Evolutionary conservation across 2,329 filamentous ascomycete genomes (phyloP), one percentile per base, ranked within the genome.

Genomic region (Trichoderma sp.): DNA sequence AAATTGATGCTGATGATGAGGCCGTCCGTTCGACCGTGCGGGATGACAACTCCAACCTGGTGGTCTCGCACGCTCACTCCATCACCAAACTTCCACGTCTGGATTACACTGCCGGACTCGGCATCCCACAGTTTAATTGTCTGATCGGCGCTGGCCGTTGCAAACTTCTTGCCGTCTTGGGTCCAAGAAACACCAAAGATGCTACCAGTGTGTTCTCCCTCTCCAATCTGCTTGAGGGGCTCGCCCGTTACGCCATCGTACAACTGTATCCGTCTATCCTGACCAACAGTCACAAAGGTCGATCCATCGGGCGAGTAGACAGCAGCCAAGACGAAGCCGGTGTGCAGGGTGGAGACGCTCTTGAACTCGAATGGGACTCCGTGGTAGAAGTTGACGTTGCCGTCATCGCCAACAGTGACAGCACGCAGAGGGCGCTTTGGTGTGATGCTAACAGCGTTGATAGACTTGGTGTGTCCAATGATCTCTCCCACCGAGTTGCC

Each of bases 201-300:
- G 77, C 93, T 97, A 57, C 95, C 95, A 6, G 89, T 94, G 78
- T 99, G 95, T 71, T 89, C 89, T n/a, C 88, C 90, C 71, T 94
- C 90, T 10, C 91, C 91, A 73, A 99, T 90, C 72, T 92, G 86
- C 68, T 83, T 86, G 53, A 89, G 92, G 1, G 90, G 86, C 76
- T 97, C 93, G 34, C 95, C 95, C 17, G 93, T 97, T 85, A 97
- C 97, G 70, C 94, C 95, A 77, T 99, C 93, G 77, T 97, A 99
- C 10, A 99, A 83, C 84, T 95, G 96, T 71, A 99, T 97, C 76
- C 88, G 89, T 77, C 90, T 90, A 79, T 99, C 95, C n/a, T 92
- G 93, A 42, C 95, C 94, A 2, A 97, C 94, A 63, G 91, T 97
- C 37, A 95, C 92, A 70, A 99, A 83, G 42, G 84, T 83, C 48